Conservation (phyloP, 805 yeast genomes). For the Metschnikowia drakensbergensis region DNA sequence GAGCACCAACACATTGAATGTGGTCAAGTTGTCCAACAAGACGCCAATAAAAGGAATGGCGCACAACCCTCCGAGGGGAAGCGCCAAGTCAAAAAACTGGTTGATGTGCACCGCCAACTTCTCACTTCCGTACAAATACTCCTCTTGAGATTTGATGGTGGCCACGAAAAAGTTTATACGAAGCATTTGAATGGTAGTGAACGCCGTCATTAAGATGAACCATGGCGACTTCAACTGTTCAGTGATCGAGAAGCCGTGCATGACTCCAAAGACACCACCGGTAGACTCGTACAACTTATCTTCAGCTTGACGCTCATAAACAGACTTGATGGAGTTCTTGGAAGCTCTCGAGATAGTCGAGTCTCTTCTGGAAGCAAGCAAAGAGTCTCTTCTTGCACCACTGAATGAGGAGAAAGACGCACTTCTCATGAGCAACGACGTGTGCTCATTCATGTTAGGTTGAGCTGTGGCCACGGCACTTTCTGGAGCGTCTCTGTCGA, state of each 20-base stretch:
- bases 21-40: conserved; percentile 68
- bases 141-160: conserved; percentile 79
- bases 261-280: conserved; percentile 62
- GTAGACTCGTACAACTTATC: conserved; percentile 46
- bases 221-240: conserved; percentile 61
- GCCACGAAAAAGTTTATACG: conserved; percentile 92
- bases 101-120: conserved; percentile 52
- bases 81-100: conserved; percentile 75
- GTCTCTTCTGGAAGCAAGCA: conserved; percentile 25
- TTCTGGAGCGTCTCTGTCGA: conserved; percentile 34
- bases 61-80: conserved; percentile 83
- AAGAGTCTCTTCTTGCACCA: conserved; percentile 24
- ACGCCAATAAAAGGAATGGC: conserved; percentile 87
- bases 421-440: conserved; percentile 35
- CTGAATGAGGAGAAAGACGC: conserved; percentile 23
- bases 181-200: conserved; percentile 85
- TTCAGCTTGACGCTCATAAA: conserved; percentile 65
- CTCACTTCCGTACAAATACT: conserved; percentile 55
- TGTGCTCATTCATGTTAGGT: conserved; percentile 40
- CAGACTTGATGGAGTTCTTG: conserved; percentile 49
- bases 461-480: conserved; percentile 23
- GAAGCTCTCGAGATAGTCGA: conserved; percentile 36
- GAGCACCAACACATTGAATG: conserved; percentile 52
- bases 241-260: conserved; percentile 58
- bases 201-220: conserved; percentile 73